phyloP scores from a whole-genome alignment of 2,329 filamentous ascomycete species.

The Fusarium sp. region DNA sequence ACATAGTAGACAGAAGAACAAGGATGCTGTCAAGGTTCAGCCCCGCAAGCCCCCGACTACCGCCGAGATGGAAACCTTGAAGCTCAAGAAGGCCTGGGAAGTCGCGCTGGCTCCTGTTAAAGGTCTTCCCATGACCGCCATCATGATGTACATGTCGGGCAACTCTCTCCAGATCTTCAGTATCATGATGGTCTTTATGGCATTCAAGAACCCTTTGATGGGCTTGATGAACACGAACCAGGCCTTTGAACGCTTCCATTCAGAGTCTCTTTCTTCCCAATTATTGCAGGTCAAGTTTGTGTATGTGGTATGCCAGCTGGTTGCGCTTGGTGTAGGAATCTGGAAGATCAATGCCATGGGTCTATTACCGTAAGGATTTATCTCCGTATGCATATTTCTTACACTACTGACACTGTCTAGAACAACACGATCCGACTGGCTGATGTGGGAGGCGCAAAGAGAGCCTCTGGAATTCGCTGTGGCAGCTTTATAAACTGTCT shows the following conservation, averaged over 20 bases:
- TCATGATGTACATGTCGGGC: conserved; percentile 99
- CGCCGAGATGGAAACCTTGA: conserved; percentile 92
- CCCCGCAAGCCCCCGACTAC: conserved; percentile 74
- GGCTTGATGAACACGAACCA: conserved; percentile 84
- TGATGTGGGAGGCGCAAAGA: conserved; percentile 89
- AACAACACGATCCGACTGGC: conserved; percentile 95
- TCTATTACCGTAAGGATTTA: conserved; percentile 78
- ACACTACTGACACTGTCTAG: conserved; percentile 54
- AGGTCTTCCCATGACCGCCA: conserved; percentile 94
- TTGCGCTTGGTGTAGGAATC: conserved; percentile 84
- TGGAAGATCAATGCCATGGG: conserved; percentile 99
- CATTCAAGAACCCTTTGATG: conserved; percentile 94
- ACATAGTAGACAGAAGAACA: conserved; percentile 55
- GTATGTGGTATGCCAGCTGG: conserved; percentile 86
- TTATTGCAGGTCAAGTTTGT: conserved; percentile 86
- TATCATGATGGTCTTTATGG: conserved; percentile 99
- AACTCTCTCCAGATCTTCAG: conserved; percentile 98
- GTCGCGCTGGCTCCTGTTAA: conserved; percentile 93
- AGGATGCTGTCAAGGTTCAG: conserved; percentile 59
- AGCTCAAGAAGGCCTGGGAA: conserved; percentile 99
- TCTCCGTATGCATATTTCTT: neutral
- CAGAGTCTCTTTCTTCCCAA: conserved; percentile 75
- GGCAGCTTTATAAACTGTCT: conserved; percentile 61
- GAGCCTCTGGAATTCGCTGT: conserved; percentile 73
- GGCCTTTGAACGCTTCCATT: conserved; percentile 92